Evolutionary conservation across 2,329 filamentous ascomycete genomes (phyloP), one percentile per base, ranked within the genome.

Genomic region (Diplodia seriata): DNA sequence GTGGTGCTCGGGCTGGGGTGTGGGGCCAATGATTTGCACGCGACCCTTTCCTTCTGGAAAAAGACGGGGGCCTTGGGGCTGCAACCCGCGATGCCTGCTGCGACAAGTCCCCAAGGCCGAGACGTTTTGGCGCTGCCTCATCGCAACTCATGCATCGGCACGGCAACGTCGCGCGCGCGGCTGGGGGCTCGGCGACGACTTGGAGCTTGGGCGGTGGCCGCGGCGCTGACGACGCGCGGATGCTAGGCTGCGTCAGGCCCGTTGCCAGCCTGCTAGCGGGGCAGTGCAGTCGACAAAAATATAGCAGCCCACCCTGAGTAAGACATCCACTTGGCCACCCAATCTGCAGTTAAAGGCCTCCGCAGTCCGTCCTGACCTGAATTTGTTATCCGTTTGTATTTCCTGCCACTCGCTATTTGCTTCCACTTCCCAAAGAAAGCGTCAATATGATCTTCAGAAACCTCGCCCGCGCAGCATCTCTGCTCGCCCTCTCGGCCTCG

Each of bases 281-380:
- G 59, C 59, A 51, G 59, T 63, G 59, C 59, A 63, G 11, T 11
- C 14, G 18, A 51, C 59, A 51, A 63, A 63, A 63, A 63, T 63
- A 62, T 62, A 49, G 23, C 40, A 49, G 33, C 36, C 59, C 43
- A 51, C 56, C 43, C 43, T 51, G 59, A 62, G 29, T 51, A 63
- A 63, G 47, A 63, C 43, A 33, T 9, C 5, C 54, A 7, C 31
- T 8, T 18, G 36, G 6, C 23, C 23, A 26, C 23, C 23, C 23
- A 26, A 26, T 26, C 23, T 26, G 20, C 15, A 15, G 20, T 59
- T 59, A 59, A 62, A 62, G 57, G 12, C 38, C 23, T 26, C 23
- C 23, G 9, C 57, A 29, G 40, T 54, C 31, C 31, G 23, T 9
- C 15, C n/a, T 38, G 36, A 8, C 43, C 26, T 20, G 4, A 9